phyloP scores from a whole-genome alignment of 1,139 yeast species.

The Magnusiomyces tetraspermus region DNA sequence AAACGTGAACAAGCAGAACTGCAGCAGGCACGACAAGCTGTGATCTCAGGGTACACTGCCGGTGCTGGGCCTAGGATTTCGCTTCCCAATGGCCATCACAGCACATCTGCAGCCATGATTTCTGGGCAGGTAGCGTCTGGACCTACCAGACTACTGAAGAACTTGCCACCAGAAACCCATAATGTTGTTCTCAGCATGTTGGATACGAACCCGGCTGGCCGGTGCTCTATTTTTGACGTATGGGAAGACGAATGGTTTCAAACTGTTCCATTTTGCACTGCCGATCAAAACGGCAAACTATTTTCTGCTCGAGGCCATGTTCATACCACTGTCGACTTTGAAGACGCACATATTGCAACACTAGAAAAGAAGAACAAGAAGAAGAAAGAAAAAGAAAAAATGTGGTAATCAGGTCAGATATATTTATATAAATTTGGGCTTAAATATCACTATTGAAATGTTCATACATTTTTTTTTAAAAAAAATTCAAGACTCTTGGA shows the following conservation, averaged over 20 bases:
- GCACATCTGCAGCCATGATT: constrained; percentile 13
- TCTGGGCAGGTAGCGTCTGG: constrained; percentile 21
- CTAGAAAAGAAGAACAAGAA: constrained; percentile 52
- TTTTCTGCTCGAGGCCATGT: constrained; percentile 45
- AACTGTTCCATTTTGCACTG: constrained; percentile 45
- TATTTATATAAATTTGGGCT: not conserved
- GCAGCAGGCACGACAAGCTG: not conserved
- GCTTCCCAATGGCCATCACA: constrained; percentile 14
- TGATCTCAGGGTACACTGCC: not conserved
- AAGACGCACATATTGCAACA: constrained; percentile 92
- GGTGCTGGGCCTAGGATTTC: constrained; percentile 3
- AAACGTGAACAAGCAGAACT: not conserved
- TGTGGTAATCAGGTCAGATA: constrained; percentile 25
- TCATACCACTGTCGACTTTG: constrained; percentile 84
- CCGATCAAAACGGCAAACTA: constrained; percentile 29
- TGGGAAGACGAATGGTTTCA: constrained; percentile 71
- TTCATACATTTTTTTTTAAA: not conserved
- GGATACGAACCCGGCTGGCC: constrained; percentile 32
- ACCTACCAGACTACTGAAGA: constrained; percentile 27
- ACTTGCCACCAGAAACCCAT: constrained; percentile 30
- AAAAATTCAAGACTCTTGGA: too few species aligned
- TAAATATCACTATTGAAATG: too few species aligned
- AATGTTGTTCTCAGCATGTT: constrained; percentile 30
- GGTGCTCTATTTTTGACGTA: constrained; percentile 77
- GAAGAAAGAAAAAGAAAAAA: constrained; percentile 32